Conservation (phyloP, 148 eudicot genomes). For the Chenopodium quinoa region DNA sequence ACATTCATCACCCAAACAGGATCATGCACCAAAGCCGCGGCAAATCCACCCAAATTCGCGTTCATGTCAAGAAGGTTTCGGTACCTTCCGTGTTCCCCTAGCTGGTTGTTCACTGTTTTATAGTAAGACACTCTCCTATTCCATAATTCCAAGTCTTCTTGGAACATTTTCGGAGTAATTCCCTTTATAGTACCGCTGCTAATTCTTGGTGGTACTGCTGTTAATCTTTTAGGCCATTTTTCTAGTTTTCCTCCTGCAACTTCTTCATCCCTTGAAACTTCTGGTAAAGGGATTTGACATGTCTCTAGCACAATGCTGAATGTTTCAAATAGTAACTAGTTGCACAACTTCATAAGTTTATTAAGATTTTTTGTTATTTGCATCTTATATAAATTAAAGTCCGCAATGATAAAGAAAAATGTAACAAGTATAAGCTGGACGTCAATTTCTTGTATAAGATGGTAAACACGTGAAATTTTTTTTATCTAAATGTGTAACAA, state of each 20-base stretch:
- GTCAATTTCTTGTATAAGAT: too few species aligned
- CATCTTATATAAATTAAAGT: too few species aligned
- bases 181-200: conserved; percentile 45
- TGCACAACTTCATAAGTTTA: too few species aligned
- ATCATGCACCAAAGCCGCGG: conserved; percentile 58
- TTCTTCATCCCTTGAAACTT: conserved; percentile 41
- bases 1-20: conserved; percentile 93
- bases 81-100: conserved; percentile 60
- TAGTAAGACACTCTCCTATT: conserved; percentile 63
- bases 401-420: too few species aligned
- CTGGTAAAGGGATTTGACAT: conserved; percentile 63
- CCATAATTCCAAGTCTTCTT: conserved; percentile 49
- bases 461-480: too few species aligned
- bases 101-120: conserved; percentile 64
- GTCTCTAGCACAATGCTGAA: conserved; percentile 32
- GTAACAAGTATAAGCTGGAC: too few species aligned
- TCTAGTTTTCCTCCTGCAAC: conserved; percentile 57
- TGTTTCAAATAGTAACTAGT: not conserved
- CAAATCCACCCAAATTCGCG: conserved; percentile 79
- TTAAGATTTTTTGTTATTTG: too few species aligned
- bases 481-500: too few species aligned
- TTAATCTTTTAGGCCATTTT: conserved; percentile 72
- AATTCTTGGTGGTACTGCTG: conserved; percentile 62
- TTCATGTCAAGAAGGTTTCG: conserved; percentile 85
- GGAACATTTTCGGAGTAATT: conserved; percentile 47